Conservation (phyloP, 73 alveolate species). For the Effrenium voratum region DNA sequence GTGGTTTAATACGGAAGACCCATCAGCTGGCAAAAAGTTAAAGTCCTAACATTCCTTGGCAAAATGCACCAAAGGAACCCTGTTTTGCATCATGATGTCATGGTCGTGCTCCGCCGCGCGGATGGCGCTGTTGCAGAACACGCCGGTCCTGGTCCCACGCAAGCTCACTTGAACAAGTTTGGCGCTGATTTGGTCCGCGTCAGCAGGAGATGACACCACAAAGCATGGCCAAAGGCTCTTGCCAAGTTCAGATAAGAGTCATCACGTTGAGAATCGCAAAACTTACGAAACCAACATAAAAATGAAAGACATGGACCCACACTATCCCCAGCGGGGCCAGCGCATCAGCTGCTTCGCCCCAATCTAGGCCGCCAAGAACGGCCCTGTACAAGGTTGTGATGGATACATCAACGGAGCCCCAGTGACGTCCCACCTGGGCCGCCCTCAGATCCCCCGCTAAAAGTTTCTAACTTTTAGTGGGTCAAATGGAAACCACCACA, state of each 20-base stretch:
- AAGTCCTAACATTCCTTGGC: too few species aligned
- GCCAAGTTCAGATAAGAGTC: not conserved
- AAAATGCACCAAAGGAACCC: too few species aligned
- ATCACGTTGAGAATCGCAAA: not conserved
- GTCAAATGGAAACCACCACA: too few species aligned
- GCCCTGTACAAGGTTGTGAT: constrained; percentile 25
- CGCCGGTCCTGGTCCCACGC: not conserved
- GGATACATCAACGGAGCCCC: constrained; percentile 1
- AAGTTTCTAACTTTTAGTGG: too few species aligned
- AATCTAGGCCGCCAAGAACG: constrained; percentile 14
- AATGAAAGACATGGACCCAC: not conserved
- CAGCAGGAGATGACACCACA: not conserved
- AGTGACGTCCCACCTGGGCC: not conserved
- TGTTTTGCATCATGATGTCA: constrained; percentile 74
- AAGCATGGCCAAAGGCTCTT: not conserved
- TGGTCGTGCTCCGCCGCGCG: constrained; percentile 87
- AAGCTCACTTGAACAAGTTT: not conserved
- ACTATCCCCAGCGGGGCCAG: not conserved
- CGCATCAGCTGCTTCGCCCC: constrained; percentile 50
- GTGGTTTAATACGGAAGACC: too few species aligned
- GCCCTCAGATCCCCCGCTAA: too few species aligned
- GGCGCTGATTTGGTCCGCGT: not conserved
- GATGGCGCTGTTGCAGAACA: constrained; percentile 41
- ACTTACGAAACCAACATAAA: constrained; percentile 29
- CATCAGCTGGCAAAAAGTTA: too few species aligned